phyloP scores from a whole-genome alignment of 2,329 filamentous ascomycete species.

The Beauveria rudraprayagi region DNA sequence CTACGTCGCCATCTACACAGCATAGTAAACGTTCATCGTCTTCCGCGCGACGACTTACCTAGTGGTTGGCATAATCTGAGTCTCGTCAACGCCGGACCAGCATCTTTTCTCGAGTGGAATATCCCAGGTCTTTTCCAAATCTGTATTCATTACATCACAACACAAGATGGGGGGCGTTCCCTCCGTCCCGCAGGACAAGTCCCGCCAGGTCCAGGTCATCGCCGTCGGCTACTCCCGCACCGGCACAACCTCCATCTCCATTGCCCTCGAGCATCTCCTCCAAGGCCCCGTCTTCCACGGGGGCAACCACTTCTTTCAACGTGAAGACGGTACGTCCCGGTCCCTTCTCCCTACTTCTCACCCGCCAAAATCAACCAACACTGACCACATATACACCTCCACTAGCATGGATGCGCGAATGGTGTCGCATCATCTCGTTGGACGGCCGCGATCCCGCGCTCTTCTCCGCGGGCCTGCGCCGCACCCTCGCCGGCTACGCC shows the following conservation, averaged over 20 bases:
- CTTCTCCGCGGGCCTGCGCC: slow-evolving; percentile 21
- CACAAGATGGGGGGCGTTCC: slow-evolving; percentile 20
- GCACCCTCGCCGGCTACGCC: slow-evolving; percentile 34
- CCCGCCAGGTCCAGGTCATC: slow-evolving; percentile 31
- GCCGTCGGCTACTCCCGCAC: slow-evolving; percentile 37
- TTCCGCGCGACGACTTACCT: no score
- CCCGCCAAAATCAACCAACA: no score
- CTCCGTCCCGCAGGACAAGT: slow-evolving; percentile 25
- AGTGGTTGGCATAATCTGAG: no score
- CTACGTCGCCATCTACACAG: no score
- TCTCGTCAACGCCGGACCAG: no score
- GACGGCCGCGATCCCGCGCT: slow-evolving; percentile 19
- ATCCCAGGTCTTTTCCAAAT: not conserved
- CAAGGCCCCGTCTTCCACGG: slow-evolving; percentile 41
- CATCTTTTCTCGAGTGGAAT: no score
- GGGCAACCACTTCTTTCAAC: slow-evolving; percentile 30
- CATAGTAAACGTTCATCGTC: no score
- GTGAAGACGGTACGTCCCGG: slow-evolving; percentile 25
- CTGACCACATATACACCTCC: not conserved
- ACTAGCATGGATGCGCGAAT: slow-evolving; percentile 4
- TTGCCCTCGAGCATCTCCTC: slow-evolving; percentile 38
- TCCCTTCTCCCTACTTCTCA: not conserved
- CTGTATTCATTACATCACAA: not conserved
- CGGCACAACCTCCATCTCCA: slow-evolving; percentile 41
- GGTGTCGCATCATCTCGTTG: slow-evolving; percentile 12